Conservation (phyloP, 2,329 filamentous ascomycete species). For the Capronia americana region DNA sequence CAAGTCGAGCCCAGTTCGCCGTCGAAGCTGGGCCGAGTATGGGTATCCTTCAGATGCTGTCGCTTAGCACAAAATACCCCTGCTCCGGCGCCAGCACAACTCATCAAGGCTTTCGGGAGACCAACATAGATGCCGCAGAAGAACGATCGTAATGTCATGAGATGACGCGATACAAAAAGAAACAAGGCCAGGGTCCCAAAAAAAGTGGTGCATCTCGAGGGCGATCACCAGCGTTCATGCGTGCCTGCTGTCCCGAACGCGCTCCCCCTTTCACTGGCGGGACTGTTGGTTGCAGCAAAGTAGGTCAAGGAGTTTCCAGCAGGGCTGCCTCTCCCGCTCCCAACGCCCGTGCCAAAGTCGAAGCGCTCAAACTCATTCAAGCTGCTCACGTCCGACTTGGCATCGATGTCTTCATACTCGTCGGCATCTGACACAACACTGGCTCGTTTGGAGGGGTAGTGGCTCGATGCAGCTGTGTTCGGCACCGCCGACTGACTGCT, state of each 20-base stretch:
- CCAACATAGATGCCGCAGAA: constrained; percentile 13
- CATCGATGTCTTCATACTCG: constrained; percentile 39
- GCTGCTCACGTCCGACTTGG: constrained; percentile 40
- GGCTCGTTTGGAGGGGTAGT: constrained; percentile 16
- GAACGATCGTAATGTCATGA: constrained; percentile 30
- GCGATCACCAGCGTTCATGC: constrained; percentile 34
- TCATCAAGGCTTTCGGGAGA: constrained; percentile 10
- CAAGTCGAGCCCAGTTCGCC: constrained; percentile 9
- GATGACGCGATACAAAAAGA: constrained; percentile 12
- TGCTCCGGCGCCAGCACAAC: constrained; percentile 10
- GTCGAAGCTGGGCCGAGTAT: constrained; percentile 9
- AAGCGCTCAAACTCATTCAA: constrained; percentile 40
- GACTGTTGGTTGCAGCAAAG: constrained; percentile 31
- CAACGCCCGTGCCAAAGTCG: constrained; percentile 31
- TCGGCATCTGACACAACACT: constrained; percentile 36
- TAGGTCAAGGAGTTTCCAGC: constrained; percentile 29
- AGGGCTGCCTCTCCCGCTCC: constrained; percentile 31
- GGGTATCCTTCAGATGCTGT: constrained; percentile 25
- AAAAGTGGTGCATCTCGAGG: neutral
- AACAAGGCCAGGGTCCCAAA: neutral
- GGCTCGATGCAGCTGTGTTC: constrained; percentile 8
- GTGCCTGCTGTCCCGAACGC: constrained; percentile 25
- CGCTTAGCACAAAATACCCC: constrained; percentile 1
- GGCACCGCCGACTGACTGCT: constrained; percentile 4
- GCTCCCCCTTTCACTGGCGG: constrained; percentile 27